A percentile compares a stretch with the other conserved stretches of the same genome.
phyloP scores from a whole-genome alignment of 164 flowering plant genomes.

The Cinnamomum chago region DNA sequence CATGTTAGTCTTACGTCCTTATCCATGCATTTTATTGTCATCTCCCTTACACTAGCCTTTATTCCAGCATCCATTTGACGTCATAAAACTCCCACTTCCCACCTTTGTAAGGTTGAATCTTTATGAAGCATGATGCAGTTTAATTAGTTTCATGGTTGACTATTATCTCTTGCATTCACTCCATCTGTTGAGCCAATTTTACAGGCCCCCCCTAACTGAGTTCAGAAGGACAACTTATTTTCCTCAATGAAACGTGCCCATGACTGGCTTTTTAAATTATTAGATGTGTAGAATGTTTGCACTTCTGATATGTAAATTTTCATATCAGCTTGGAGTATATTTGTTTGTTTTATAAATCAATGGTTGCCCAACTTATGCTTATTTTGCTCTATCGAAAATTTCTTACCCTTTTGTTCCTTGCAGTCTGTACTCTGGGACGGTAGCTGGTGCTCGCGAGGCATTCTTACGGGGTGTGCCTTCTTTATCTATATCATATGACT shows the following conservation, averaged over 20 bases:
- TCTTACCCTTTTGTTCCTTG: conserved; percentile 11
- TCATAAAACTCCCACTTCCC: too few species aligned
- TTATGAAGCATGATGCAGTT: too few species aligned
- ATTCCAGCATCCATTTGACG: too few species aligned
- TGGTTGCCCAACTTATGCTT: background rate
- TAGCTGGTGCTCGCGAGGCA: conserved; percentile 97
- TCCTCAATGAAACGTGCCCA: too few species aligned
- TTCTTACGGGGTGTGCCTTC: conserved; percentile 72
- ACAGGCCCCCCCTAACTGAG: too few species aligned
- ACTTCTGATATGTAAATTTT: background rate
- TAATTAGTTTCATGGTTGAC: too few species aligned
- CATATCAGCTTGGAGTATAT: background rate
- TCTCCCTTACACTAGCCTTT: too few species aligned
- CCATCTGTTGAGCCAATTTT: too few species aligned
- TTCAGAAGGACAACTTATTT: too few species aligned
- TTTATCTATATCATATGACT: conserved; percentile 75
- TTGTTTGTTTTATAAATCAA: background rate
- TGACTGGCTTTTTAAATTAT: background rate
- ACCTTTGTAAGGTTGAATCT: too few species aligned
- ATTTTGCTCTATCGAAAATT: background rate
- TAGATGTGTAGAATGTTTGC: background rate
- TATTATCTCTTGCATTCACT: too few species aligned
- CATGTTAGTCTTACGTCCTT: conserved; percentile 46
- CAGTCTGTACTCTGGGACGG: conserved; percentile 96
- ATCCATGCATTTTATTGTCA: background rate